phyloP scores from a whole-genome alignment of 2,329 filamentous ascomycete genomes.

The Aspergillus aculeatinus region DNA sequence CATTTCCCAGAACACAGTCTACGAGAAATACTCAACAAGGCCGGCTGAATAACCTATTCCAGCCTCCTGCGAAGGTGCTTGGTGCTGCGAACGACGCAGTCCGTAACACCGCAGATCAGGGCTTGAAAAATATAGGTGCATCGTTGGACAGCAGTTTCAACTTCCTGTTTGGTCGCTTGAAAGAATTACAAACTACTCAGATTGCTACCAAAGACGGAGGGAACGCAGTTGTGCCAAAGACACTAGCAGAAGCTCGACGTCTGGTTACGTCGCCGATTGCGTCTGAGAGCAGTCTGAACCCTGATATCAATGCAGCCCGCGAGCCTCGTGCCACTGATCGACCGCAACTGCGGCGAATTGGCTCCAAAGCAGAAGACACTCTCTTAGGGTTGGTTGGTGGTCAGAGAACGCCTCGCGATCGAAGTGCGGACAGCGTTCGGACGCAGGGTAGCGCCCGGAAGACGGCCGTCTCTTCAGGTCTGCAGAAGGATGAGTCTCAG shows the following conservation, averaged over 20 bases:
- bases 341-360: conserved; percentile 34
- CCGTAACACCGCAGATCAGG: conserved; percentile 83
- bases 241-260: conserved; percentile 86
- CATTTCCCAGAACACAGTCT: conserved; percentile 32
- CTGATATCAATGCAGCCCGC: conserved; percentile 55
- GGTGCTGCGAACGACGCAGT: conserved; percentile 81
- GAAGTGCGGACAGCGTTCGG: conserved; percentile 68
- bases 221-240: conserved; percentile 69
- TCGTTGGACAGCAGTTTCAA: conserved; percentile 91
- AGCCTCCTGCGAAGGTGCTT: conserved; percentile 77
- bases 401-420: conserved; percentile 63
- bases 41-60: conserved; percentile 80
- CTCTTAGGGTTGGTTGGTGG: conserved; percentile 71
- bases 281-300: conserved; percentile 48
- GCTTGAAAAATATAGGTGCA: conserved; percentile 86
- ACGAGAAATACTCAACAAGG: conserved; percentile 60
- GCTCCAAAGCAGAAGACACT: conserved; percentile 59
- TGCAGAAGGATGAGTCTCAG: conserved; percentile 27
- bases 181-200: conserved; percentile 60
- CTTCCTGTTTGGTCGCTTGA: conserved; percentile 84
- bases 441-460: conserved; percentile 43
- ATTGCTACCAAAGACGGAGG: conserved; percentile 40
- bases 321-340: conserved; percentile 37
- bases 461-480: conserved; percentile 27
- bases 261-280: conserved; percentile 63